phyloP scores from a whole-genome alignment of 2,329 filamentous ascomycete species.

The Exophiala mesophila region DNA sequence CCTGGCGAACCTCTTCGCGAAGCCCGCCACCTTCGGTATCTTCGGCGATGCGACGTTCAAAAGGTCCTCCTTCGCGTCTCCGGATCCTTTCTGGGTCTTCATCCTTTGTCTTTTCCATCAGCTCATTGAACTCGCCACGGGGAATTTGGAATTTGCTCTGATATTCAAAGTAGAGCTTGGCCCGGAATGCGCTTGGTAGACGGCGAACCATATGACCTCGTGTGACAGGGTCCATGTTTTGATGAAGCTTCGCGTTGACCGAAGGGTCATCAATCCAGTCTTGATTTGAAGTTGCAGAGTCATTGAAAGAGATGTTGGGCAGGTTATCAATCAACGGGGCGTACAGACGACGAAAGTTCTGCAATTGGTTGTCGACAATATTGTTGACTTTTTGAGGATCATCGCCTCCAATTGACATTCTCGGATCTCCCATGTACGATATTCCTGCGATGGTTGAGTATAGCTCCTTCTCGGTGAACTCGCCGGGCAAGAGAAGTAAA shows the following conservation, averaged over 20 bases:
- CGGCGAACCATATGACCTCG: conserved; percentile 95
- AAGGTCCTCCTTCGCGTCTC: conserved; percentile 71
- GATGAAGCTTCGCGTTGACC: conserved; percentile 64
- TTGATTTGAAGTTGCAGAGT: conserved; percentile 53
- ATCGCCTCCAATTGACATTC: conserved; percentile 86
- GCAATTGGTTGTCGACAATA: conserved; percentile 86
- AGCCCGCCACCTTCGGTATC: conserved; percentile 61
- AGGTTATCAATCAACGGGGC: conserved; percentile 82
- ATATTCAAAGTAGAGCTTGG: conserved; percentile 90
- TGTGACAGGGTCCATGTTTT: conserved; percentile 89
- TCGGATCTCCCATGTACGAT: conserved; percentile 92
- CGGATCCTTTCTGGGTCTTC: conserved; percentile 62
- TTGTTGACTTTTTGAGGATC: conserved; percentile 89
- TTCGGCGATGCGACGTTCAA: conserved; percentile 77
- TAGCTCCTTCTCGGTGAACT: conserved; percentile 80
- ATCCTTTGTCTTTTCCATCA: conserved; percentile 73
- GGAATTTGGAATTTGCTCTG: conserved; percentile 86
- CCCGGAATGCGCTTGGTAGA: conserved; percentile 77
- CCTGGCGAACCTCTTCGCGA: conserved; percentile 63
- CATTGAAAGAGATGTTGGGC: conserved; percentile 77
- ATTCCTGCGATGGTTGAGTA: conserved; percentile 89
- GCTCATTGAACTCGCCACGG: conserved; percentile 72
- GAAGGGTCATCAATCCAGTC: conserved; percentile 61
- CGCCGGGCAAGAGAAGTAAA: conserved; percentile 73
- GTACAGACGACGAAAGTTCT: conserved; percentile 88